phyloP scores from a whole-genome alignment of 2,329 filamentous ascomycete genomes.

The Phaeosphaeriaceae sp. region DNA sequence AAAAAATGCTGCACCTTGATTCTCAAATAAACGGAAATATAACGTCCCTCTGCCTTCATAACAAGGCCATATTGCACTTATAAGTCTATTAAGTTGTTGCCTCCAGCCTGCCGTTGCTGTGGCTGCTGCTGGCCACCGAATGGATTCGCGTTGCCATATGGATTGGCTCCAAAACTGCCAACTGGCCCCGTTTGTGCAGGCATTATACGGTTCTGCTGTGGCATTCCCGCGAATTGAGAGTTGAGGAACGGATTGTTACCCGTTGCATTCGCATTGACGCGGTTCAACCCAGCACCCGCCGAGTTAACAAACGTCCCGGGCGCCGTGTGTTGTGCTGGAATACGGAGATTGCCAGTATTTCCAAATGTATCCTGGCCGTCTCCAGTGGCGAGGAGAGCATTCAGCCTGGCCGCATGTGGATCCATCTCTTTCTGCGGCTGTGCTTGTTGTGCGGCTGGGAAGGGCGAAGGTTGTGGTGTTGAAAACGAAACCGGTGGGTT shows the following conservation, averaged over 20 bases:
- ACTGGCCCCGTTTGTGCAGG: constrained; percentile 61
- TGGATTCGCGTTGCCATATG: constrained; percentile 59
- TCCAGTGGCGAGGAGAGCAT: constrained; percentile 81
- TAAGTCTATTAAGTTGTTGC: constrained; percentile 68
- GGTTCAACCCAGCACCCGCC: constrained; percentile 78
- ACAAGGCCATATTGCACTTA: constrained; percentile 35
- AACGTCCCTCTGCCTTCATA: background rate
- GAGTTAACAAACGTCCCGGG: constrained; percentile 97
- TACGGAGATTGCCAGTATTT: constrained; percentile 94
- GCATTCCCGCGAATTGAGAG: constrained; percentile 77
- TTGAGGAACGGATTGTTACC: constrained; percentile 90
- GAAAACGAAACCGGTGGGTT: constrained; percentile 56
- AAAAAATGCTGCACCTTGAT: constrained; percentile 23
- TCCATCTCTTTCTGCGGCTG: constrained; percentile 53
- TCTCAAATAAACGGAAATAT: constrained; percentile 27
- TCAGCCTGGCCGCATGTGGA: constrained; percentile 74
- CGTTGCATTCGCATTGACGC: constrained; percentile 70
- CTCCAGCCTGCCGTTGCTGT: constrained; percentile 52
- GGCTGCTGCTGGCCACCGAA: constrained; percentile 59
- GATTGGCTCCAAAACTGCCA: constrained; percentile 52
- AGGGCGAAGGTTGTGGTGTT: constrained; percentile 47
- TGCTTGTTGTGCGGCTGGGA: constrained; percentile 9
- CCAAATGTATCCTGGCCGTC: constrained; percentile 98
- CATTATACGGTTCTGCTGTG: constrained; percentile 55
- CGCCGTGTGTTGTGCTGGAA: constrained; percentile 94